Conservation (phyloP, 495 filamentous ascomycete species). For the Thozetella sp. region DNA sequence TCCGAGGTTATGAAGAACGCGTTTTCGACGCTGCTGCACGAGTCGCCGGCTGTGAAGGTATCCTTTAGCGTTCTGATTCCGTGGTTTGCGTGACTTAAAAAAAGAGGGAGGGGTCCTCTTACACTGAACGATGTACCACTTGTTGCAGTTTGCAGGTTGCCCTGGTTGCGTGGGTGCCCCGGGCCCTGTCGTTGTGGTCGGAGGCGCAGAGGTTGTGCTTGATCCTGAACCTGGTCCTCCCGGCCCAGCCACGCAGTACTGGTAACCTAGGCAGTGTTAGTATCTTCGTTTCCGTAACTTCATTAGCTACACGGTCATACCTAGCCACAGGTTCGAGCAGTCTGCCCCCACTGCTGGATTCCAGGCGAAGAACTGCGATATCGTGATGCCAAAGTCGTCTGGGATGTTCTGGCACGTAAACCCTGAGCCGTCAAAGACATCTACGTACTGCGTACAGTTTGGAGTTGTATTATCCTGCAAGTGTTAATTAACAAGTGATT, state of each 20-base stretch:
- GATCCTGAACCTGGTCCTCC: too few relatives aligned
- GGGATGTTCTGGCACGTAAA: conserved; percentile 7
- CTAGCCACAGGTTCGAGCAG: conserved; percentile 5
- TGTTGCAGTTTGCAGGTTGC: conserved; percentile 15
- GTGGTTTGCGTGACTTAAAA: too few relatives aligned
- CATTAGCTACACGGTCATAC: conserved; percentile 5
- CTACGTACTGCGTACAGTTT: too few relatives aligned
- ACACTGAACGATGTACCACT: conserved; percentile 18
- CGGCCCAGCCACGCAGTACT: too few relatives aligned
- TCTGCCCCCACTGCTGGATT: background rate
- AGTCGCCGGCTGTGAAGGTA: conserved; percentile 1
- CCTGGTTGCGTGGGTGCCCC: conserved; percentile 17
- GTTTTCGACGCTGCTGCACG: conserved; percentile 3
- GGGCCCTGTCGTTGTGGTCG: background rate
- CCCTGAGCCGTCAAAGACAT: background rate
- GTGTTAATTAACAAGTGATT: too few relatives aligned
- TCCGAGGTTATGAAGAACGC: conserved; percentile 11
- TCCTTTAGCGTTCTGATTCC: too few relatives aligned
- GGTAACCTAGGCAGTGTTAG: background rate
- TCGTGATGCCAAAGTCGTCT: conserved; percentile 4
- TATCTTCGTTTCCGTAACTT: conserved; percentile 4
- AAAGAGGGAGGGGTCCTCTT: too few relatives aligned
- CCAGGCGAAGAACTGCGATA: conserved; percentile 4
- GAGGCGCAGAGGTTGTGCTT: too few relatives aligned
- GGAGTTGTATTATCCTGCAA: too few relatives aligned